Percentiles rank a stretch among this genome's conserved stretches.
phyloP scores from a whole-genome alignment of 192 early-diverging fungal genomes.

The Backusella mclennaniae region DNA sequence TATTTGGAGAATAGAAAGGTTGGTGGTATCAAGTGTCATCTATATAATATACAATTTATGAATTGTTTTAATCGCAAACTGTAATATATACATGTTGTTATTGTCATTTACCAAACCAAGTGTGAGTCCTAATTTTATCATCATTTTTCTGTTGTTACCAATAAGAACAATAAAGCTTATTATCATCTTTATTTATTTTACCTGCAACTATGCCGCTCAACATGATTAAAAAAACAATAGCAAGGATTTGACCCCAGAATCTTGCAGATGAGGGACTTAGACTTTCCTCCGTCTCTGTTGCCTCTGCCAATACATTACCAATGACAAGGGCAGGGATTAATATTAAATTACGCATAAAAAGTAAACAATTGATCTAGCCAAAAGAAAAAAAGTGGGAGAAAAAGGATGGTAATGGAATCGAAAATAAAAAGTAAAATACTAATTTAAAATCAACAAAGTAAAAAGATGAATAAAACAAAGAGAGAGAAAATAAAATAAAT shows the following conservation, averaged over 20 bases:
- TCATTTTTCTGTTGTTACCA: background rate
- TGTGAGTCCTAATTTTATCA: slow-evolving; percentile 30
- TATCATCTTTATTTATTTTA: background rate
- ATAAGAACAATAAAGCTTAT: background rate
- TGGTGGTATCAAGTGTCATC: slow-evolving; percentile 83
- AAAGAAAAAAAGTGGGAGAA: background rate
- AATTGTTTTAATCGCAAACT: background rate
- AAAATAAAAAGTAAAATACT: background rate
- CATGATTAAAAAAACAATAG: slow-evolving; percentile 9
- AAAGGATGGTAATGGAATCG: background rate
- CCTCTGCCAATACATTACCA: background rate
- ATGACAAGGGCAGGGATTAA: background rate
- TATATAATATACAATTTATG: slow-evolving; percentile 17
- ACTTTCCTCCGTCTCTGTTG: background rate
- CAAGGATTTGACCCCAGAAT: slow-evolving; percentile 17
- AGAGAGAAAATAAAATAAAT: background rate
- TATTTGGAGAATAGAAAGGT: slow-evolving; percentile 73
- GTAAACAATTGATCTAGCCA: background rate
- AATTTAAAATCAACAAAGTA: slow-evolving; percentile 3
- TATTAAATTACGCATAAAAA: background rate
- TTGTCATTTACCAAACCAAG: slow-evolving; percentile 34
- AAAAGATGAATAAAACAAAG: background rate
- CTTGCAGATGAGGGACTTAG: background rate
- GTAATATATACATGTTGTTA: background rate
- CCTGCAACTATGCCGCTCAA: slow-evolving; percentile 24